phyloP scores from a whole-genome alignment of 176 grass and related monocot species.

The Tillandsia fasciculata region DNA sequence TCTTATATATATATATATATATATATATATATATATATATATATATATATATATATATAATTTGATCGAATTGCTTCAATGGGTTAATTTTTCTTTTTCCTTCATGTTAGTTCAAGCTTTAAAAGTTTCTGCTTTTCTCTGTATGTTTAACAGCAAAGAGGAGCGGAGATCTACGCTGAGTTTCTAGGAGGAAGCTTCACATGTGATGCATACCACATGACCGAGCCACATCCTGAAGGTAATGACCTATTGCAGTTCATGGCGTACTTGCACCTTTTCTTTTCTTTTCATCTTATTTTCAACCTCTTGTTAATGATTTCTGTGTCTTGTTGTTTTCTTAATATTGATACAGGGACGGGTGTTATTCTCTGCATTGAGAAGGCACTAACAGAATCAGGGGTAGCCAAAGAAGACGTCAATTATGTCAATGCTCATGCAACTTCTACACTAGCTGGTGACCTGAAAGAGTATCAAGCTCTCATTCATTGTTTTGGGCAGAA shows the following conservation, averaged over 20 bases:
- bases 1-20: neutral
- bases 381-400: conserved; percentile 72
- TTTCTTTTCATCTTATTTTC: conserved; percentile 11
- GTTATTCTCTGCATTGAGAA: conserved; percentile 95
- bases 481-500: conserved; percentile 82
- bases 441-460: conserved; percentile 76
- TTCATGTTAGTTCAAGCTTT: neutral
- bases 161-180: conserved; percentile 91
- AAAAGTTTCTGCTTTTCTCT: conserved; percentile 3
- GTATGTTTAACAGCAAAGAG: conserved; percentile 52
- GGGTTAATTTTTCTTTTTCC: conserved; percentile 7
- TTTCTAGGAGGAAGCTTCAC: conserved; percentile 99
- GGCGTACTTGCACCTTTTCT: neutral
- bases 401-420: conserved; percentile 79
- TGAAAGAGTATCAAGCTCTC: conserved; percentile 94
- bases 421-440: conserved; percentile 99
- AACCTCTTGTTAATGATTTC: neutral
- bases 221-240: conserved; percentile 97
- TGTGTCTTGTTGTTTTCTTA: conserved; percentile 11
- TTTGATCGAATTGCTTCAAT: conserved; percentile 1
- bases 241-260: conserved; percentile 15
- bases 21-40: neutral
- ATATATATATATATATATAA: neutral
- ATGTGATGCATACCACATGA: conserved; percentile 99
- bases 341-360: conserved; percentile 56